Conservation (phyloP, 2,329 filamentous ascomycete genomes). For the Podosphaera xanthii region DNA sequence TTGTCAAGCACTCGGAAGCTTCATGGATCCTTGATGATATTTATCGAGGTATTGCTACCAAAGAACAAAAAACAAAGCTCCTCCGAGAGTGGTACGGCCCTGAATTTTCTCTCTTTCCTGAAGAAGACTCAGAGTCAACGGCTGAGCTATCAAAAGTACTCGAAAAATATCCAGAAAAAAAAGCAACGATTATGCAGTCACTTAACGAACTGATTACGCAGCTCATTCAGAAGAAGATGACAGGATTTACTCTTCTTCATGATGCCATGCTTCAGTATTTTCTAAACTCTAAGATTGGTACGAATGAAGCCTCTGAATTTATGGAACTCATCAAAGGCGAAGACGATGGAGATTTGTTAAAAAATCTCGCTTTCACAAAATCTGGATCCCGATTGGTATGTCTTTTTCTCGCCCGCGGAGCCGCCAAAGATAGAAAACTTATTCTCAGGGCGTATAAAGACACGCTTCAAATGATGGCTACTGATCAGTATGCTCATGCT, state of each 20-base stretch:
- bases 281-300: constrained; percentile 51
- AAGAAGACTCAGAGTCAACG: constrained; percentile 27
- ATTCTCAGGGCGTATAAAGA: constrained; percentile 81
- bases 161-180: constrained; percentile 59
- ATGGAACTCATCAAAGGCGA: constrained; percentile 80
- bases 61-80: constrained; percentile 63
- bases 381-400: constrained; percentile 66
- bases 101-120: constrained; percentile 67
- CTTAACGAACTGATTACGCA: constrained; percentile 73
- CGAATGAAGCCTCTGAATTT: constrained; percentile 67
- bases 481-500: constrained; percentile 54
- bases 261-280: constrained; percentile 98
- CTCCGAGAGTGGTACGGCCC: constrained; percentile 91
- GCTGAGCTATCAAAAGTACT: constrained; percentile 53
- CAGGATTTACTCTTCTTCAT: constrained; percentile 91
- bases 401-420: constrained; percentile 61
- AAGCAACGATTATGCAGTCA: constrained; percentile 65
- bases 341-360: constrained; percentile 69
- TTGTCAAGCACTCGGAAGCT: constrained; percentile 90
- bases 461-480: constrained; percentile 64
- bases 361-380: constrained; percentile 90
- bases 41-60: constrained; percentile 70
- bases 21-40: constrained; percentile 97
- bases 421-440: constrained; percentile 78
- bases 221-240: constrained; percentile 87